Percentiles rank a stretch among this genome's conserved stretches.
phyloP scores from a whole-genome alignment of 345 rosid species.

The Corchorus capsularis region DNA sequence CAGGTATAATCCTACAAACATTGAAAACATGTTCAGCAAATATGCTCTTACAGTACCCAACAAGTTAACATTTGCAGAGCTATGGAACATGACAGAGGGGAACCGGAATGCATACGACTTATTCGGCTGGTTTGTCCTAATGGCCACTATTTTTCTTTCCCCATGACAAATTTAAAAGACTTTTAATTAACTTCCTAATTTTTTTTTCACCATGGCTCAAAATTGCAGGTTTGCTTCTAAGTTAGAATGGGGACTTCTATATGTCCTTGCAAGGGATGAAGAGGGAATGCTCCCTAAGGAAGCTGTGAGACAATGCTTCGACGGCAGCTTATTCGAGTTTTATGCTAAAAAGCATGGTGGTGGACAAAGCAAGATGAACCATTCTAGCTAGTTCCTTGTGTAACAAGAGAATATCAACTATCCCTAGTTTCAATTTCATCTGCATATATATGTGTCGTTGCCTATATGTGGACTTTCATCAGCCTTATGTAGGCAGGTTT shows the following conservation, averaged over 20 bases:
- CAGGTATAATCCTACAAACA: conserved; percentile 58
- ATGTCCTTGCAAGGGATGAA: conserved; percentile 67
- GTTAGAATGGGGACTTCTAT: conserved; percentile 62
- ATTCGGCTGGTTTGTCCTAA: conserved; percentile 64
- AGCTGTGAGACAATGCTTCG: conserved; percentile 72
- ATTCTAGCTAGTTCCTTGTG: neutral
- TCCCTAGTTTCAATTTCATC: neutral
- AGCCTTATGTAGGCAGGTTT: too few relatives aligned
- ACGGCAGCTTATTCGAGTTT: conserved; percentile 81
- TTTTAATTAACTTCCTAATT: too few relatives aligned
- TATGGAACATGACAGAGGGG: conserved; percentile 86
- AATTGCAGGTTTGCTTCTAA: conserved; percentile 51
- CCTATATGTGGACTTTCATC: too few relatives aligned
- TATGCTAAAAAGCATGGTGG: conserved; percentile 50
- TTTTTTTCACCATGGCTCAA: neutral
- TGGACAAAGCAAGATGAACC: conserved; percentile 34
- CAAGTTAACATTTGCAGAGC: conserved; percentile 56
- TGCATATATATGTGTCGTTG: too few relatives aligned
- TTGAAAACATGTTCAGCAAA: conserved; percentile 80
- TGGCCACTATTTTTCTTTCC: too few relatives aligned
- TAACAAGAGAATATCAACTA: neutral
- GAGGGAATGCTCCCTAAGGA: conserved; percentile 74
- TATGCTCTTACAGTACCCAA: conserved; percentile 63
- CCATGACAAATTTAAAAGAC: too few relatives aligned
- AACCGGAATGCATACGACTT: conserved; percentile 55